These are phyloP conservation scores for Bromus sterilis DNA, from an alignment of 176 grass and related monocot species.

Conservation along the genomic window DNA sequence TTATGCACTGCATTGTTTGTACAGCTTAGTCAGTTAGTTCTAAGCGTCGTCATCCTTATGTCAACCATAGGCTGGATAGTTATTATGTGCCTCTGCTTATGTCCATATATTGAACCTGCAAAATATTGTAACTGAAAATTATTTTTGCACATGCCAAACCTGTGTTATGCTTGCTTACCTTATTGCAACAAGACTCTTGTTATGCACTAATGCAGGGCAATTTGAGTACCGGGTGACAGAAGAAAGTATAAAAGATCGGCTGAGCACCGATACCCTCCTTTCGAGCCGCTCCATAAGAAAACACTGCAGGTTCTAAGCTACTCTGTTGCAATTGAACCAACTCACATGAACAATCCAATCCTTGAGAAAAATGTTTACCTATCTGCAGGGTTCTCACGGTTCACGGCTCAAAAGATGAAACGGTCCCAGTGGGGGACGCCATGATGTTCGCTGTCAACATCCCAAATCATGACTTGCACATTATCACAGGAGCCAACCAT, in stretches of 20 bases:
- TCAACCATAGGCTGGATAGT: neutral
- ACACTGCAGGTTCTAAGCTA: conserved; percentile 56
- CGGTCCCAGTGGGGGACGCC: conserved; percentile 53
- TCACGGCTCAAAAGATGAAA: conserved; percentile 75
- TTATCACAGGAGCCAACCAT: conserved; percentile 67
- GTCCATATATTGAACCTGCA: neutral
- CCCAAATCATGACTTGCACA: conserved; percentile 58
- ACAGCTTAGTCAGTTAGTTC: neutral
- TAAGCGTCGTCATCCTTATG: neutral
- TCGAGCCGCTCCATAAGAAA: conserved; percentile 58
- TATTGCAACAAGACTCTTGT: neutral
- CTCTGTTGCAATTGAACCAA: neutral
- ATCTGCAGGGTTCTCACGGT: conserved; percentile 61
- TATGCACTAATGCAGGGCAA: conserved; percentile 52
- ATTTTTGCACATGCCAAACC: too few species aligned
- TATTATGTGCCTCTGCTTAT: neutral
- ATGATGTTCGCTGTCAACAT: conserved; percentile 62
- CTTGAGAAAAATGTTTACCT: too few species aligned
- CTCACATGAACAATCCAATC: neutral
- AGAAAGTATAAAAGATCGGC: conserved; percentile 60
- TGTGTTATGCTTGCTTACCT: neutral
- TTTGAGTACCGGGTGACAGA: conserved; percentile 49
- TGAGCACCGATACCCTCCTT: conserved; percentile 64
- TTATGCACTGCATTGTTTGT: neutral
- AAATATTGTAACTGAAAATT: neutral